Evolutionary conservation across 257 asterid species (phyloP), one percentile per base, ranked within the genome.

Genomic region (Solanum microdontum): DNA sequence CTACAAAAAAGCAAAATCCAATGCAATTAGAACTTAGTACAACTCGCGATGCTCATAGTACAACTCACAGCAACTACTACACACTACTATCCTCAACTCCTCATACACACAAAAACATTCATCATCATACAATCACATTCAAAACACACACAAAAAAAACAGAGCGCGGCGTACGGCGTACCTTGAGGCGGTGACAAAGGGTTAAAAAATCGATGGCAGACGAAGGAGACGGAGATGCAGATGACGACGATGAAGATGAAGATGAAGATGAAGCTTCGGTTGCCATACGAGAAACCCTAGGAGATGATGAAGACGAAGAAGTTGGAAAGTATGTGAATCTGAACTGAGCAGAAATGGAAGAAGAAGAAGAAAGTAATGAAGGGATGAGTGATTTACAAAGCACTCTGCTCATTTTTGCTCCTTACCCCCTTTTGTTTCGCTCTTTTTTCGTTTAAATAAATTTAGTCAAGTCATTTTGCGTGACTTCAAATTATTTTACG

Each of bases 111-210:
- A 73, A 76, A 85, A 30, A 7, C 77, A 70, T 14, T 30, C 76
- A 69, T 30, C 6, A 14, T 14, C 76, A 30, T 30, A 2, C 76
- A 69, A 69, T 69, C n/a, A 45, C 3, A 34, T 11, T 4, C 24
- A 45, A 26, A 24, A 5, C 13, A 34, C 32, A 2, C 0, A 55
- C 0, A 14, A 70, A 45, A 51, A 70, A 70, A 15, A 70, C 3
- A 43, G 37, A 26, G 33, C 19, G 5, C 40, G 10, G 58, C 28
- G 80, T 19, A 96, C 51, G 9, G 66, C n/a, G 82, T 19, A 96
- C 99, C 98, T 96, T 96, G 88, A 96, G 98, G 66, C 95, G 96
- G 91, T 92, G 98, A 89, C 98, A 95, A 23, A 96, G 98, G 15
- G 99, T 87, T 92, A 96, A 98, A 85, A 96, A 96, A 94, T 95